These are phyloP conservation scores for Elongisporangium prolatum DNA, from an alignment of 352 stramenopile genomes.

Conservation along the genomic window DNA sequence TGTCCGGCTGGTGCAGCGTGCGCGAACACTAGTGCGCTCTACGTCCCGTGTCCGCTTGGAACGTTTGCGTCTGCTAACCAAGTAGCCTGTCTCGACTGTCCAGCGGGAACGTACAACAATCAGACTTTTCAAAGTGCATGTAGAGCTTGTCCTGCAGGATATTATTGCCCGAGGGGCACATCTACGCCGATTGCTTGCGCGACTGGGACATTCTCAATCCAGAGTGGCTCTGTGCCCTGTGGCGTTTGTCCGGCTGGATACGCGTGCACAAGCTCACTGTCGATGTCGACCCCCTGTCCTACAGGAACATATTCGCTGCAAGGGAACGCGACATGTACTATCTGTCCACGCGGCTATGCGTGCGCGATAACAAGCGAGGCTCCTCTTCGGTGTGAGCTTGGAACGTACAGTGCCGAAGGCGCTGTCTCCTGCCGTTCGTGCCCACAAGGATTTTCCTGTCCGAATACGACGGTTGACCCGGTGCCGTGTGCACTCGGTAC, in stretches of 20 bases:
- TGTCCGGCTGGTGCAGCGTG: slow-evolving; percentile 40
- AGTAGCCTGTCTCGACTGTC: slow-evolving; percentile 39
- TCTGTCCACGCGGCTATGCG: slow-evolving; percentile 28
- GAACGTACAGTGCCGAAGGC: slow-evolving; percentile 11
- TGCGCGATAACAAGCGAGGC: slow-evolving; percentile 1
- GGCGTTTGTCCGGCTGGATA: slow-evolving; percentile 35
- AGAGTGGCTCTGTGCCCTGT: slow-evolving; percentile 20
- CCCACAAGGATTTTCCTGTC: slow-evolving; percentile 27
- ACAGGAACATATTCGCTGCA: slow-evolving; percentile 18
- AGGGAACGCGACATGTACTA: slow-evolving; percentile 25
- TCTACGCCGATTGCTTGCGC: slow-evolving; percentile 23
- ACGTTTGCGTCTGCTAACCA: slow-evolving; percentile 35
- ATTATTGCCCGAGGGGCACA: slow-evolving; percentile 33
- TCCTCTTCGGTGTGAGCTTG: slow-evolving; percentile 5
- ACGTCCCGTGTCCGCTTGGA: slow-evolving; percentile 42
- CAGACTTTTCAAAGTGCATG: slow-evolving; percentile 23
- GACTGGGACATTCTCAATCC: slow-evolving; percentile 26
- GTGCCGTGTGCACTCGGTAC: slow-evolving; percentile 18
- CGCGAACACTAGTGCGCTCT: slow-evolving; percentile 6
- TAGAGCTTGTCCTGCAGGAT: slow-evolving; percentile 38
- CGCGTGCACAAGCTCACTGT: slow-evolving; percentile 7
- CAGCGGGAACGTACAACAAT: slow-evolving; percentile 32
- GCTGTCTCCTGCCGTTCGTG: slow-evolving; percentile 24
- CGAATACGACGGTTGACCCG: slow-evolving; percentile 13
- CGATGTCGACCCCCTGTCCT: slow-evolving; percentile 9